phyloP scores from a whole-genome alignment of 192 early-diverging fungal genomes.

The Coemansia sp. region DNA sequence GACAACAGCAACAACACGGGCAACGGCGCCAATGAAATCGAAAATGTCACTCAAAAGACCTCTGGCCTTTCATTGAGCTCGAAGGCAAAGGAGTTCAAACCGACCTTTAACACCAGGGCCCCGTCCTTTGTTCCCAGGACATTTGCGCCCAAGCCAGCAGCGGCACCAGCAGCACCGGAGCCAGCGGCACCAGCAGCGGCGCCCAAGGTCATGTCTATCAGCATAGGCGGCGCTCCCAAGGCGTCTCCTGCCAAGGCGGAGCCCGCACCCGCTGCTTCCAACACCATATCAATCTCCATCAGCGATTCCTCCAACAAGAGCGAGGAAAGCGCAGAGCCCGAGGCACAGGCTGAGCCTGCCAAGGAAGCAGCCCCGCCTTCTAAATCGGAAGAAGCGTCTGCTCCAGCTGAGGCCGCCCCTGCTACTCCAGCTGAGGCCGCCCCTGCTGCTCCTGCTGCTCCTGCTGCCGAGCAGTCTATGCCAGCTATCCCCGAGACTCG shows the following conservation, averaged over 20 bases:
- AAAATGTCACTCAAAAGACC: slow-evolving; percentile 55
- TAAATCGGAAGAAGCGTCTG: not conserved
- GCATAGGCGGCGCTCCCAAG: slow-evolving; percentile 29
- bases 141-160: slow-evolving; percentile 44
- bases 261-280: slow-evolving; percentile 27
- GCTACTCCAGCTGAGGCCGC: slow-evolving; percentile 1
- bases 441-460: slow-evolving; percentile 7
- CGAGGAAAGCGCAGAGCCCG: slow-evolving; percentile 18
- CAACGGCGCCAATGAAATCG: slow-evolving; percentile 8
- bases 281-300: slow-evolving; percentile 13
- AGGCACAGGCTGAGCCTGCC: slow-evolving; percentile 3
- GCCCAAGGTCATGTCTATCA: slow-evolving; percentile 21
- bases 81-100: slow-evolving; percentile 64
- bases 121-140: slow-evolving; percentile 68
- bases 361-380: not conserved
- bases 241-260: slow-evolving; percentile 18
- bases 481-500: slow-evolving; percentile 25
- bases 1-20: slow-evolving; percentile 18
- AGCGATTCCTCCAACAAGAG: slow-evolving; percentile 22
- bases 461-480: not conserved
- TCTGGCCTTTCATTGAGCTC: slow-evolving; percentile 55
- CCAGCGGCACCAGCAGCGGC: slow-evolving; percentile 8
- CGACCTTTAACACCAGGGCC: slow-evolving; percentile 61
- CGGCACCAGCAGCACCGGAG: slow-evolving; percentile 23
- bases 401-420: slow-evolving; percentile 4